Evolutionary conservation across 805 yeast genomes (phyloP).

Genomic region (Wickerhamomyces pijperi): DNA sequence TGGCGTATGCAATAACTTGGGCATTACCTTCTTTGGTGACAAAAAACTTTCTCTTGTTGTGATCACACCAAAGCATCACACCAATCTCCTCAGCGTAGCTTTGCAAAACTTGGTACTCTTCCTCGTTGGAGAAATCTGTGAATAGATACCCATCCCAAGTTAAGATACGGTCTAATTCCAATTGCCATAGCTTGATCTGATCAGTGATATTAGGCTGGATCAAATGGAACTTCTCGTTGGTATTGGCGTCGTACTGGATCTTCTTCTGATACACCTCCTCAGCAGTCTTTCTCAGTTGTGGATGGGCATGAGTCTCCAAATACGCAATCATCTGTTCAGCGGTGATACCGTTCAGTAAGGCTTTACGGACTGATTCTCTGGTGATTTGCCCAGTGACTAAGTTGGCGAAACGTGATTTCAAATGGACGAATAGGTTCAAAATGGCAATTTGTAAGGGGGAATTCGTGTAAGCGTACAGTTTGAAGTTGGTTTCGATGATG

Average conservation of each 20-base stretch:
- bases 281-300: slow-evolving; percentile 72
- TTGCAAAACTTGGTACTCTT: slow-evolving; percentile 63
- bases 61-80: slow-evolving; percentile 80
- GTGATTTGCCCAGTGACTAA: slow-evolving; percentile 92
- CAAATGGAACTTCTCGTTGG: slow-evolving; percentile 46
- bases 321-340: slow-evolving; percentile 91
- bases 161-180: slow-evolving; percentile 86
- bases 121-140: slow-evolving; percentile 69
- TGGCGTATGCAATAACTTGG: slow-evolving; percentile 87
- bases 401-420: slow-evolving; percentile 76
- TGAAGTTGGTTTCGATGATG: slow-evolving; percentile 88
- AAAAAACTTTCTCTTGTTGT: slow-evolving; percentile 59
- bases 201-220: slow-evolving; percentile 95
- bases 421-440: slow-evolving; percentile 74
- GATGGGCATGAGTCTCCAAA: slow-evolving; percentile 85
- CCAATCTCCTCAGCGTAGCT: slow-evolving; percentile 87
- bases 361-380: slow-evolving; percentile 80
- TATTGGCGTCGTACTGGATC: slow-evolving; percentile 40
- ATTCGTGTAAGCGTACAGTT: slow-evolving; percentile 84
- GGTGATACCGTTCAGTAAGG: slow-evolving; percentile 79
- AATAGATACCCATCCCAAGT: slow-evolving; percentile 80
- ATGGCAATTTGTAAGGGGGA: slow-evolving; percentile 94
- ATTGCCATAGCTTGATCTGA: slow-evolving; percentile 92
- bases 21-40: slow-evolving; percentile 79
- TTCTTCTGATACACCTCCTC: slow-evolving; percentile 59